Percentiles rank a stretch among this genome's conserved stretches.
These are phyloP conservation scores for Reutealis trisperma DNA, from an alignment of 345 rosid species.

Conservation along the genomic window DNA sequence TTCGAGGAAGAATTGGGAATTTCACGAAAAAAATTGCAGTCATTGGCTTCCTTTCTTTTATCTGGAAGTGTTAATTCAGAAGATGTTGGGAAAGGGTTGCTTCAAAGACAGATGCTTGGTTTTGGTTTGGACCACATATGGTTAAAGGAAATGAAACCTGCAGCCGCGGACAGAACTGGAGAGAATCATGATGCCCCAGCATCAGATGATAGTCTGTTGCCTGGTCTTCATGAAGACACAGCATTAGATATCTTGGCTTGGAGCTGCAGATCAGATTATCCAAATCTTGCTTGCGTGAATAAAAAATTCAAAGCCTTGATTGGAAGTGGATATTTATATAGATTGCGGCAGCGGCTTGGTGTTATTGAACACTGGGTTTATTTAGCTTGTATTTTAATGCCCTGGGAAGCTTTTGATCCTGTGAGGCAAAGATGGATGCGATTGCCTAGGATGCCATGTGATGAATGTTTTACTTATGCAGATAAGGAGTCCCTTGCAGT, in stretches of 20 bases:
- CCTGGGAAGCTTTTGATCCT: slow-evolving; percentile 53
- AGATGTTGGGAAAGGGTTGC: slow-evolving; percentile 15
- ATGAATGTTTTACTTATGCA: slow-evolving; percentile 45
- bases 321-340: slow-evolving; percentile 43
- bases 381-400: slow-evolving; percentile 41
- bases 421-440: slow-evolving; percentile 41
- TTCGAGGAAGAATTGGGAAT: slow-evolving; percentile 12
- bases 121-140: slow-evolving; percentile 17
- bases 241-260: slow-evolving; percentile 40
- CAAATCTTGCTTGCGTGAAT: slow-evolving; percentile 40
- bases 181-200: slow-evolving; percentile 25
- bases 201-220: slow-evolving; percentile 31
- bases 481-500: slow-evolving; percentile 56
- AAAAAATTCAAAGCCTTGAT: slow-evolving; percentile 36
- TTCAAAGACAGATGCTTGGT: slow-evolving; percentile 20
- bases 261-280: slow-evolving; percentile 41
- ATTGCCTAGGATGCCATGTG: slow-evolving; percentile 45
- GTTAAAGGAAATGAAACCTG: slow-evolving; percentile 20
- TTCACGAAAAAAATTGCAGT: slow-evolving; percentile 20
- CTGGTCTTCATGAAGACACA: slow-evolving; percentile 38
- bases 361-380: slow-evolving; percentile 47
- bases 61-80: slow-evolving; percentile 24
- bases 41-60: slow-evolving; percentile 18
- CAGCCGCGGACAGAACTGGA: slow-evolving; percentile 19
- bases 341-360: slow-evolving; percentile 36